phyloP scores from a whole-genome alignment of 1,284 basidiomycete genomes.

The Apiotrichum akiyoshidainum region DNA sequence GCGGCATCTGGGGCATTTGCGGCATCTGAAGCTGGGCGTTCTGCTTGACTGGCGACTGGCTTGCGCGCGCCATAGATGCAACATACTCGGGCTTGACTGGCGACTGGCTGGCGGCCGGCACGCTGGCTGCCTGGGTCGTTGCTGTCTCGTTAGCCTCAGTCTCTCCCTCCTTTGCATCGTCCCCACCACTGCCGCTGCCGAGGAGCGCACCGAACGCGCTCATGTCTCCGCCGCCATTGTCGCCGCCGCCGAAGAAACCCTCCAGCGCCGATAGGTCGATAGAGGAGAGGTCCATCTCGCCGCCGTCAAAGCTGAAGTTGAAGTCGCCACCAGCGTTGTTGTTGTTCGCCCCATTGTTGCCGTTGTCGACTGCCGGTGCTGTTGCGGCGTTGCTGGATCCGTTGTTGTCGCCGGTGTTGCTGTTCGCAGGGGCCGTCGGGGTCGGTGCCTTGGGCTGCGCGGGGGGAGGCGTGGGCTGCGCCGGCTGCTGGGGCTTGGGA shows the following conservation, averaged over 20 bases:
- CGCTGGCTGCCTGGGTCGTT: no score
- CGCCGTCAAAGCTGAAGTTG: slow-evolving; percentile 13
- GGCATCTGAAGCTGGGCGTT: not conserved
- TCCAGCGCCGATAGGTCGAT: slow-evolving; percentile 19
- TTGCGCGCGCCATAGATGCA: no score
- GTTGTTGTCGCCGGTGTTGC: slow-evolving; percentile 6
- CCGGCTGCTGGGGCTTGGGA: not conserved
- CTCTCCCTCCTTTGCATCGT: no score
- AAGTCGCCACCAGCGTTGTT: not conserved
- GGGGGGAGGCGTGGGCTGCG: no score
- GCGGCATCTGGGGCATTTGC: not conserved
- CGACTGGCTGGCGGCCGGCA: no score
- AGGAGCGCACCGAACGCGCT: not conserved
- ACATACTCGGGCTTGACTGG: no score
- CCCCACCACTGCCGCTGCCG: not conserved
- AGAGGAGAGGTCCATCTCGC: slow-evolving; percentile 15
- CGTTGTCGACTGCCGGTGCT: not conserved
- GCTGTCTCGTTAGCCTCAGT: no score
- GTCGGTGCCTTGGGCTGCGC: not conserved
- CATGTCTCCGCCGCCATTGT: not conserved
- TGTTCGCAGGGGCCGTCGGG: not conserved
- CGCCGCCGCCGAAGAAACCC: slow-evolving; percentile 11
- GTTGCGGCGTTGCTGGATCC: not conserved
- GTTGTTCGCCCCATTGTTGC: not conserved
- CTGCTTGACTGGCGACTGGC: no score